Evolutionary conservation across 192 early-diverging fungal species (phyloP), one percentile per base, ranked within the genome.

Genomic region (Linnemannia elongata): DNA sequence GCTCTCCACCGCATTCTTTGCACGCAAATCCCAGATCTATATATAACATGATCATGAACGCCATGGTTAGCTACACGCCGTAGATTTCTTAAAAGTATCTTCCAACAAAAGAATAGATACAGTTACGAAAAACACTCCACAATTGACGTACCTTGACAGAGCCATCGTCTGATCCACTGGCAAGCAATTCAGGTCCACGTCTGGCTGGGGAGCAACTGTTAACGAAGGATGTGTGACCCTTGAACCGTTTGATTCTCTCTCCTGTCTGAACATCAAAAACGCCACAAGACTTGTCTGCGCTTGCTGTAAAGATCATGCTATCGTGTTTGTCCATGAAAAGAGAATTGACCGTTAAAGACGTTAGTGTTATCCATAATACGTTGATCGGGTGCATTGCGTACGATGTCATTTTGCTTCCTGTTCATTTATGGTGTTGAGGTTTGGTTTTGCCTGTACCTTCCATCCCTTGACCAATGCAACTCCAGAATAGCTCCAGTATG

Each of bases 401-500:
- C 24, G 24, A 41, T 6, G 20, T n/a, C 8, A 17, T 33, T 6
- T 35, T 17, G 1, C 33, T 30, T 4, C 38, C 5, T 12, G 20
- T 4, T 35, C 27, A 35, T 30, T 24, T 66, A 0, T 15, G 60
- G 3, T 27, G 17, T 17, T 20, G 20, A 42, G 2, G 7, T 6
- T 42, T 18, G 36, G 18, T 41, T 18, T 71, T 39, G 42, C n/a
- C 38, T 52, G 30, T 88, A 94, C 94, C 83, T 94, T 72, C 90
- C 93, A 82, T 97, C 95, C 30, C 95, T 89, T 68, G 96, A 95
- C 98, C 98, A 99, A 69, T 96, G 95, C 27, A 98, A 81, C 87
- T 99, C 96, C 79, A 98, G 77, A 27, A 99, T 90, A 4, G 96
- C 89, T 49, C 96, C 95, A 71, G 91, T 92, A 82, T 99, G 98